Base-by-base conservation (phyloP, 2,329 filamentous ascomycete genomes). In the Nemania serpens region DNA sequence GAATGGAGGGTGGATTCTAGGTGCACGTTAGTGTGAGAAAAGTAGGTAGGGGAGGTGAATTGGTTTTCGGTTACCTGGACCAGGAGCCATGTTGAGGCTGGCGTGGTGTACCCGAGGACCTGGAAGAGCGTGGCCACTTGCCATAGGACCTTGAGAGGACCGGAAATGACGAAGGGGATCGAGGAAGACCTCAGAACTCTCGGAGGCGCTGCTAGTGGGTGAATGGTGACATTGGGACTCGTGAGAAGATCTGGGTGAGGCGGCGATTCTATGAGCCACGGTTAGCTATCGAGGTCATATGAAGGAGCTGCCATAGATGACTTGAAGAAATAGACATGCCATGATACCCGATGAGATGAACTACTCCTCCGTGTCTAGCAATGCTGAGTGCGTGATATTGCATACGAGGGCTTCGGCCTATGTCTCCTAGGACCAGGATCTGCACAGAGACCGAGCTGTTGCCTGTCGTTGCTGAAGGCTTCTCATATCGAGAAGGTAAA, bases 311-410 rank as follows among this genome's bases (percentile, higher is more conserved):
- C 25, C 7, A 29, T 3, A 29, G 25, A 29, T 7, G 15, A 47
- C 46, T 25, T 25, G 13, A 29, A 22, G 10, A 17, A 25, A 39
- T 33, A 25, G 49, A 55, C 73, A 63, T 74, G 93, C 92, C 91
- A 73, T 89, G 82, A 74, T 97, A 98, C 47, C 94, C 95, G 68
- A 99, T 88, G 12, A 99, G 79, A 73, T 94, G 88, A 18, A 97
- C 94, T 36, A 83, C 82, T 6, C 88, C 89, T 22, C 91, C 91
- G 71, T 93, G 88, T 70, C 88, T 90, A 42, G 92, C 91, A 70
- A 98, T 88, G 74, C 94, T 98, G 68, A 97, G 81, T 18, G 94
- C 94, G 83, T 99, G 95, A 71, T 99, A 98, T 73, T 98, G 93
- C 94, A 99, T 99, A 58, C 95, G 91, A 51, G 95, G 95, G 74